Evolutionary conservation across 169 alveolate species (phyloP), one percentile per base, ranked within the genome.

Genomic region (Cryptosporidium ryanae): DNA sequence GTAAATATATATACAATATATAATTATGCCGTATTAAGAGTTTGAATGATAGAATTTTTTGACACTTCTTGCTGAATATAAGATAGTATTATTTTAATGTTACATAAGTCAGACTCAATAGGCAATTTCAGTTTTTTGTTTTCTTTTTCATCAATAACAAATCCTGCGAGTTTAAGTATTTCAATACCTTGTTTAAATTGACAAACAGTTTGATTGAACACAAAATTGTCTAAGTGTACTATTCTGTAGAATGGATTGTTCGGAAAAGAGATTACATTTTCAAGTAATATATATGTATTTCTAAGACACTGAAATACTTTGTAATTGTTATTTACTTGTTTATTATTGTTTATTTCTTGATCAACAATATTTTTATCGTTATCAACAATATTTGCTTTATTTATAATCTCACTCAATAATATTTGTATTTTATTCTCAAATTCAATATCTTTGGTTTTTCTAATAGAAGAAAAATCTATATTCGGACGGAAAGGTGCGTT

Each of bases 131-230:
- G 27, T 50, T 76, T 61, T 29, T 59, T 76, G 1, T 54, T 52
- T n/a, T 76, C 71, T 59, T 59, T 76, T 59, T 76, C 76, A 18
- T 57, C 32, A 0, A 68, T 17, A 32, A 27, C 54, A 44, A 76
- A 76, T 27, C 87, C 87, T 21, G 87, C 57, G 17, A 76, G 7
- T 76, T 38, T 44, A 21, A 76, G 71, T 34, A 76, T 54, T 44
- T 76, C 64, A 13, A 61, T 23, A 15, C 76, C 87, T 76, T 55
- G 76, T 25, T 32, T 18, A 6, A 54, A 76, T 59, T 76, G 31
- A 49, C 76, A 67, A 27, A 76, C 29, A 12, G 87, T 55, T 17
- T 76, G 21, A 2, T 76, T 76, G 15, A 59, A 76, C 6, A 55
- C 44, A 12, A 34, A 50, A 76, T 76, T 76, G 25, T 76, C 71